These are phyloP conservation scores for Przewalskia tangutica DNA, from an alignment of 257 asterid species.

Conservation along the genomic window DNA sequence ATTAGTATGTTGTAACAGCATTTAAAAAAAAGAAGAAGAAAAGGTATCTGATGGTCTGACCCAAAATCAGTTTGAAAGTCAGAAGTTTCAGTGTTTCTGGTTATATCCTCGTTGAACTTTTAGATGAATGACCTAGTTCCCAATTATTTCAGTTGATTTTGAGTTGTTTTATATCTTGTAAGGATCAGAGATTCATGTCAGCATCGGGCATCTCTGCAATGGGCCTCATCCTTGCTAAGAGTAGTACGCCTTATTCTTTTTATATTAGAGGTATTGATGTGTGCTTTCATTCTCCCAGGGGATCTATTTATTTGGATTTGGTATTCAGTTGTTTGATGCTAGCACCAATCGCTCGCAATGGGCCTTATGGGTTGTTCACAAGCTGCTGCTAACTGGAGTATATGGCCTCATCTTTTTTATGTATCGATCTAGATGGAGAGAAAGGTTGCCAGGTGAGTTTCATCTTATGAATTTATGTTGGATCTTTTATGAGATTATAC, in stretches of 20 bases:
- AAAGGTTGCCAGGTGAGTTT: conserved; percentile 34
- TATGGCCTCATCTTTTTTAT: conserved; percentile 32
- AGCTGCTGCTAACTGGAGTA: conserved; percentile 28
- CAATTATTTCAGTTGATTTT: not conserved
- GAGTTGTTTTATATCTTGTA: not conserved
- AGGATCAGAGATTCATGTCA: not conserved
- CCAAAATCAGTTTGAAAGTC: not conserved
- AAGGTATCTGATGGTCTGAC: not conserved
- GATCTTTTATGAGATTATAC: not conserved
- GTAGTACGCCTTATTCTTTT: not conserved
- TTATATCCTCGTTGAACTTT: not conserved
- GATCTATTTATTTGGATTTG: conserved; percentile 30
- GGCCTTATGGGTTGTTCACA: conserved; percentile 42
- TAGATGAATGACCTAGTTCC: not conserved
- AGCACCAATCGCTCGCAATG: conserved; percentile 15
- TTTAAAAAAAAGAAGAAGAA: not conserved
- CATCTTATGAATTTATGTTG: not conserved
- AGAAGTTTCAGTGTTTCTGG: not conserved
- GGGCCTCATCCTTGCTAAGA: not conserved
- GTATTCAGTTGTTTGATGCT: conserved; percentile 20
- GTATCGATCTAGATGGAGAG: conserved; percentile 31
- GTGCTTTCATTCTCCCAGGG: conserved; percentile 14
- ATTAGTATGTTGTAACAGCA: not conserved
- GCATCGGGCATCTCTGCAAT: not conserved
- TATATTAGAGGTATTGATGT: not conserved